These are phyloP conservation scores for Micractinium sp. DNA, from an alignment of 139 green algal species.

Conservation along the genomic window DNA sequence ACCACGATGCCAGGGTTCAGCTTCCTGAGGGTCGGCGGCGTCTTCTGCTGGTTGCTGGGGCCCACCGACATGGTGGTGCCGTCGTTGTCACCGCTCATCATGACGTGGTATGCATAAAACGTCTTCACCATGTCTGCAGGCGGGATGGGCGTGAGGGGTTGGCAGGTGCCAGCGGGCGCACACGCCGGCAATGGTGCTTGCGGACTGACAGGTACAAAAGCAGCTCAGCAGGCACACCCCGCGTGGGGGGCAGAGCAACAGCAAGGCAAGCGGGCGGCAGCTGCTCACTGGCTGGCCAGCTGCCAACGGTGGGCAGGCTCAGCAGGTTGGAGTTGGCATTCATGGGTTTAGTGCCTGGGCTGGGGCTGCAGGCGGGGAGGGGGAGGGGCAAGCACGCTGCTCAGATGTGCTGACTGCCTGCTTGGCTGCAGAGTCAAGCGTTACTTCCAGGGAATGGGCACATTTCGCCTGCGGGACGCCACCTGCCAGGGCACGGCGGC, in stretches of 20 bases:
- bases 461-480: no score
- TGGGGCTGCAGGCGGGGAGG: background rate
- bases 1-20: conserved; percentile 3
- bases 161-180: background rate
- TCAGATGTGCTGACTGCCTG: no score
- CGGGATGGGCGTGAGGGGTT: background rate
- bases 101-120: conserved; percentile 4
- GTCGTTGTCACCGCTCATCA: background rate
- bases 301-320: background rate
- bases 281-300: background rate
- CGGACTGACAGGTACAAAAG: background rate
- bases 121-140: conserved; percentile 1
- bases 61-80: background rate
- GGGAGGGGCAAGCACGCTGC: no score
- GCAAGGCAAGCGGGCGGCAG: background rate
- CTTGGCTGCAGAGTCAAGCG: no score
- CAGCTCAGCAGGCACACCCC: background rate
- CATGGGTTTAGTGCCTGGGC: background rate
- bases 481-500: no score
- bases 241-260: background rate
- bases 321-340: background rate
- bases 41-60: background rate
- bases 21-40: background rate
- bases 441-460: no score
- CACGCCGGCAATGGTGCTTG: background rate